A percentile compares a stretch with the other conserved stretches of the same genome.
Conservation (phyloP, 2,329 filamentous ascomycete species). For the Mariannaea elegans region DNA sequence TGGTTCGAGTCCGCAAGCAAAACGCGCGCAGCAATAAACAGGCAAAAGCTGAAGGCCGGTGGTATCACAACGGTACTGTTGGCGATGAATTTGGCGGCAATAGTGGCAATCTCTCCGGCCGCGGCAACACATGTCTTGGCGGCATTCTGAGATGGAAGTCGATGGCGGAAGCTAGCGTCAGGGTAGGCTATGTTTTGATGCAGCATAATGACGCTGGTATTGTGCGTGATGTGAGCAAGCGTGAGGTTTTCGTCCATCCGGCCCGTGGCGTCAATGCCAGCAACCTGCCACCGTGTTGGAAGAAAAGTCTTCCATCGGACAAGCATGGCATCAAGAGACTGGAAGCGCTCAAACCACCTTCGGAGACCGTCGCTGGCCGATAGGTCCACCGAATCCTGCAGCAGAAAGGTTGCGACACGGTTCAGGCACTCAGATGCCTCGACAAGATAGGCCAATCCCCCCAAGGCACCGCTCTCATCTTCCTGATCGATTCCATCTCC, state of each 20-base stretch:
- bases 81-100: conserved; percentile 13
- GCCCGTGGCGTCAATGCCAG: background rate
- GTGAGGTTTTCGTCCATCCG: conserved; percentile 19
- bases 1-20: background rate
- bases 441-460: conserved; percentile 51
- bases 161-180: conserved; percentile 5
- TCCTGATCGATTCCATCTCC: background rate
- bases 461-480: conserved; percentile 9
- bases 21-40: conserved; percentile 18
- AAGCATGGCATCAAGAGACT: background rate
- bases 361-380: no score
- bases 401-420: conserved; percentile 51
- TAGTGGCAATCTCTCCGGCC: conserved; percentile 16
- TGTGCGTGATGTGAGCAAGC: conserved; percentile 12
- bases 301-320: conserved; percentile 21
- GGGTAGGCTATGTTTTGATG: conserved; percentile 22
- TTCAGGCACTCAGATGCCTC: conserved; percentile 55
- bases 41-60: conserved; percentile 14
- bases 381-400: conserved; percentile 38
- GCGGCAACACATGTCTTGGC: conserved; percentile 15
- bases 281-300: conserved; percentile 12
- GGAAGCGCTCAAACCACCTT: background rate
- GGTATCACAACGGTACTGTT: conserved; percentile 6
- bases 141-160: conserved; percentile 9
- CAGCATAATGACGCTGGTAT: conserved; percentile 14